Evolutionary conservation across 345 rosid species (phyloP), one percentile per base, ranked within the genome.

Genomic region (Schrenkiella parvula): DNA sequence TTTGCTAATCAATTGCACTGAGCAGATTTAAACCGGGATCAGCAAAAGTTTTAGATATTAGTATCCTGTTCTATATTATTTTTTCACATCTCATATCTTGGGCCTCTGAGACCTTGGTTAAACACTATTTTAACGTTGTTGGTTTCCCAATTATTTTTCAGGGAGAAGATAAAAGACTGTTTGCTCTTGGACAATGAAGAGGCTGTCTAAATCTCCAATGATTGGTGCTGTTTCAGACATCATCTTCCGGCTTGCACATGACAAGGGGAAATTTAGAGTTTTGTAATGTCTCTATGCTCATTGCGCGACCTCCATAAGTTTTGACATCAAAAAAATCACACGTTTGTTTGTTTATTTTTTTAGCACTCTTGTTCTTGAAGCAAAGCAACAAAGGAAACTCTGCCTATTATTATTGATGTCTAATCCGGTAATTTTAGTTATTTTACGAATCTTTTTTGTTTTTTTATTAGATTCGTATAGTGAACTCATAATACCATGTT

Each of bases 131-230:
- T 55, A 54, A 64, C 25, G 54, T 47, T 46, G 12, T 47, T 46
- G 14, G 9, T 51, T 37, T 52, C 17, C 47, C 47, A 43, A 18
- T 66, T 2, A n/a, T 44, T 13, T 23, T 74, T 5, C 87, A 93
- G 98, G 95, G 87, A 86, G 81, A 90, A 85, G 79, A 84, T 88
- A 60, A 79, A 88, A 76, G 98, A 91, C 42, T 89, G 80, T 81
- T 73, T 88, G 82, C 86, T 93, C 58, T 84, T 81, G 23, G 96
- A 89, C 57, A 55, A 75, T 23, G 97, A 90, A 31, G 87, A 80
- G 31, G 87, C 75, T 48, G 66, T 63, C 52, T 89, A 78, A 84
- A 64, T 62, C 51, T 67, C 53, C 50, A 67, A 37, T 31, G 35
- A 7, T 64, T 53, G n/a, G 4, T 34, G 25, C 0, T 44, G 47